Percentiles rank a stretch among this genome's conserved stretches.
Evolutionary conservation across 2,329 filamentous ascomycete genomes (phyloP).

Genomic region (Pseudopyricularia cyperi): DNA sequence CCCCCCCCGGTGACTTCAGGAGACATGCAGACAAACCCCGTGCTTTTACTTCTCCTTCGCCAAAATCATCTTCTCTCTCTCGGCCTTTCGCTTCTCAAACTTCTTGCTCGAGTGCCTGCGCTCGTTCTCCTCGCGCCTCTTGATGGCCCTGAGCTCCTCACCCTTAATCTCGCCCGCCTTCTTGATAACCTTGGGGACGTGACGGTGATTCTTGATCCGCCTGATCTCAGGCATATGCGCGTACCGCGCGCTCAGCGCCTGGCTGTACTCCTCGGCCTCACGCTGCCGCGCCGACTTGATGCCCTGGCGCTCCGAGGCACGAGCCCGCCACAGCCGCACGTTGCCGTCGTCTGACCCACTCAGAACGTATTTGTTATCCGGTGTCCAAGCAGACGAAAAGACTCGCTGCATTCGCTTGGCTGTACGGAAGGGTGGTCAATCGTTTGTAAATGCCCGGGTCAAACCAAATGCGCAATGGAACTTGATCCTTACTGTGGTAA

Average conservation of each 20-base stretch:
- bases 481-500: slow-evolving; percentile 52
- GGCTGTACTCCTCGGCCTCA: slow-evolving; percentile 75
- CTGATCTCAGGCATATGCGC: slow-evolving; percentile 93
- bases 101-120: slow-evolving; percentile 82
- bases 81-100: slow-evolving; percentile 39
- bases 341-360: slow-evolving; percentile 92
- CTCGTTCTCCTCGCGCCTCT: slow-evolving; percentile 88
- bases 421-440: slow-evolving; percentile 50
- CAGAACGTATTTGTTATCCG: slow-evolving; percentile 80
- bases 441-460: too few relatives aligned
- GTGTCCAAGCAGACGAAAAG: slow-evolving; percentile 39
- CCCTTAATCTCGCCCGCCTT: slow-evolving; percentile 92
- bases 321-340: slow-evolving; percentile 69
- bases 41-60: slow-evolving; percentile 39
- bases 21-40: too few relatives aligned
- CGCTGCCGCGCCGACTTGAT: slow-evolving; percentile 77
- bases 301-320: slow-evolving; percentile 71
- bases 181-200: slow-evolving; percentile 86
- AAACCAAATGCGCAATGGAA: not conserved
- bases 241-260: slow-evolving; percentile 70
- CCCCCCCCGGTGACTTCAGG: too few relatives aligned
- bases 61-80: slow-evolving; percentile 84
- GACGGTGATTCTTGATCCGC: slow-evolving; percentile 80
- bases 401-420: slow-evolving; percentile 93
- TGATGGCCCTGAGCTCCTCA: slow-evolving; percentile 77